Conservation (phyloP, 495 filamentous ascomycete genomes). For the Penicillium egyptiacum region DNA sequence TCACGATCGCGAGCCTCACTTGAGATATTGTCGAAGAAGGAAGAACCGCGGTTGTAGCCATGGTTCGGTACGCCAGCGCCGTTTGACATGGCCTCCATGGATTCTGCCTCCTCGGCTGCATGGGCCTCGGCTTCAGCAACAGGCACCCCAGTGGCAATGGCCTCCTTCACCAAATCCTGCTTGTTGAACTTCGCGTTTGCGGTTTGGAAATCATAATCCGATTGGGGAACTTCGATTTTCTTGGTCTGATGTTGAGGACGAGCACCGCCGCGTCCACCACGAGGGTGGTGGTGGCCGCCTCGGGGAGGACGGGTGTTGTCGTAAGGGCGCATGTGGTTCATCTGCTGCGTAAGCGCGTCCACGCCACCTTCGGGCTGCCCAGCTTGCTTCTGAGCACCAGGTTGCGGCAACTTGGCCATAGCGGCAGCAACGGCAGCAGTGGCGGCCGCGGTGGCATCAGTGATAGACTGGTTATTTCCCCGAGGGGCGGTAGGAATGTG, state of each 20-base stretch:
- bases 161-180: conserved; percentile 89
- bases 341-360: conserved; percentile 78
- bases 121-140: conserved; percentile 51
- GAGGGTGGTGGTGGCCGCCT: conserved; percentile 49
- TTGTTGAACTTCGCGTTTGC: conserved; percentile 99
- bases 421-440: conserved; percentile 84
- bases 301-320: conserved; percentile 50
- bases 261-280: conserved; percentile 56
- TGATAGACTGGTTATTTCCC: conserved; percentile 42
- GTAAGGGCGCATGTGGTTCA: conserved; percentile 82
- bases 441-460: conserved; percentile 79
- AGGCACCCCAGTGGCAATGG: conserved; percentile 73
- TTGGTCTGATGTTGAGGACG: conserved; percentile 55
- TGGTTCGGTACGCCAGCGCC: conserved; percentile 18
- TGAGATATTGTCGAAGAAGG: conserved; percentile 98
- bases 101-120: conserved; percentile 35
- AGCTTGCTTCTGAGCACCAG: conserved; percentile 44
- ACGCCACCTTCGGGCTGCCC: conserved; percentile 52
- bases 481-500: conserved; percentile 33
- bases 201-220: conserved; percentile 90
- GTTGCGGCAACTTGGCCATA: conserved; percentile 76
- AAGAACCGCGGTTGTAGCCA: conserved; percentile 75
- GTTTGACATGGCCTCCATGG: conserved; percentile 35
- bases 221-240: conserved; percentile 82
- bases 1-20: conserved; percentile 90